A percentile compares a stretch with the other conserved stretches of the same genome.
Conservation (phyloP, 2,329 filamentous ascomycete species). For the Colletotrichum limetticola region DNA sequence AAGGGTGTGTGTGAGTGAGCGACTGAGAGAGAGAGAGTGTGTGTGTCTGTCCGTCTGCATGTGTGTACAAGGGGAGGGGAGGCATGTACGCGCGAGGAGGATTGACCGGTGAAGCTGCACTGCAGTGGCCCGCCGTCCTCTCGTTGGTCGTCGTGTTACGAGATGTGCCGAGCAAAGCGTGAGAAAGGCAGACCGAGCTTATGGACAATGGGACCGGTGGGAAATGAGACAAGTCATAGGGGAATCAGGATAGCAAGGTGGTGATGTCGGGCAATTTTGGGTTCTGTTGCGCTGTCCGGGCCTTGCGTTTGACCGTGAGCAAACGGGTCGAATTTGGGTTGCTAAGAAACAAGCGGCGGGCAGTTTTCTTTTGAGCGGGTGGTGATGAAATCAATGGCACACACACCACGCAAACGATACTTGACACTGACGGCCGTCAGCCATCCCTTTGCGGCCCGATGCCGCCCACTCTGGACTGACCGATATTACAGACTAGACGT, state of each 20-base stretch:
- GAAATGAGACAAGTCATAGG: not conserved
- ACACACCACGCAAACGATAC: not conserved
- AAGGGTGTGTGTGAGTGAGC: not conserved
- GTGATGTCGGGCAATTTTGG: not conserved
- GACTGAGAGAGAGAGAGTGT: not conserved
- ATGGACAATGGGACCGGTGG: not conserved
- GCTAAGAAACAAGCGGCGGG: not conserved
- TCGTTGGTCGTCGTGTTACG: not conserved
- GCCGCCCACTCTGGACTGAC: not conserved
- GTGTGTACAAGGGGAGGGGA: not conserved
- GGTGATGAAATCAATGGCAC: not conserved
- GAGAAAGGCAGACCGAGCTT: not conserved
- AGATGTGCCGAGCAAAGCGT: not conserved
- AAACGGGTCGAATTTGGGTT: not conserved
- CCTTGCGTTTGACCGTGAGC: not conserved
- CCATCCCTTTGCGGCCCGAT: slow-evolving; percentile 6
- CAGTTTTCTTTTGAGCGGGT: not conserved
- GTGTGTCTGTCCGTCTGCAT: not conserved
- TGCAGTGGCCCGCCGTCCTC: not conserved
- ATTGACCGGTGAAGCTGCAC: slow-evolving; percentile 18
- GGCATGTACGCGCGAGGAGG: not conserved
- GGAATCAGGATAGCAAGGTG: not conserved
- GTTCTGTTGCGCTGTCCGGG: not conserved
- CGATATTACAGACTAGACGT: not conserved
- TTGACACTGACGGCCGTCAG: not conserved